Percentiles rank a stretch among this genome's conserved stretches.
These are phyloP conservation scores for Claviceps sp. DNA, from an alignment of 2,329 filamentous ascomycete genomes.

Conservation along the genomic window DNA sequence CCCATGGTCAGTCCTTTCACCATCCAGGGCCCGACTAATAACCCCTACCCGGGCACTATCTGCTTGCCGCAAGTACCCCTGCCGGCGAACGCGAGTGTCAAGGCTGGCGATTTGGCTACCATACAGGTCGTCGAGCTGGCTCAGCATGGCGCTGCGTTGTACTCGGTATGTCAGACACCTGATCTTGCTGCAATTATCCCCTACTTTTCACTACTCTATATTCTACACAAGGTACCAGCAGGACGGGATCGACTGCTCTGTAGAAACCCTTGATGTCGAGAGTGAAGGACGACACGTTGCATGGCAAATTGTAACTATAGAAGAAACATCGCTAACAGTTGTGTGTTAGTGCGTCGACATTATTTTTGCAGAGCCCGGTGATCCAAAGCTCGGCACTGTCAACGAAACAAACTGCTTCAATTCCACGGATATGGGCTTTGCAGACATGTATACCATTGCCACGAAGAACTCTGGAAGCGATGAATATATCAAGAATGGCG, in stretches of 20 bases:
- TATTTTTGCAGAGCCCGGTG: constrained; percentile 68
- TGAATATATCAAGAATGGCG: constrained; percentile 17
- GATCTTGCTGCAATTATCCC: neutral
- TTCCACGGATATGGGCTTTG: constrained; percentile 62
- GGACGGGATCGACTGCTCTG: too few relatives aligned
- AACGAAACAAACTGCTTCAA: constrained; percentile 83
- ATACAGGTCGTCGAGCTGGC: constrained; percentile 80
- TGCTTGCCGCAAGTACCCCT: constrained; percentile 84
- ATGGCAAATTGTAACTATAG: neutral
- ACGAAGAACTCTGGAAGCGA: constrained; percentile 28
- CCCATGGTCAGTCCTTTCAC: constrained; percentile 71
- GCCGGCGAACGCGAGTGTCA: constrained; percentile 55
- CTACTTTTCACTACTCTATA: too few relatives aligned
- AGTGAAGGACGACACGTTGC: too few relatives aligned
- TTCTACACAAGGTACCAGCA: neutral
- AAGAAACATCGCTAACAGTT: neutral
- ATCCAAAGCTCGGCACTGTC: constrained; percentile 53
- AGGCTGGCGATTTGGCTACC: constrained; percentile 76
- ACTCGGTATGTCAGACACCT: constrained; percentile 47
- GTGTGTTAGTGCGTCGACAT: constrained; percentile 77
- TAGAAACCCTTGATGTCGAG: too few relatives aligned
- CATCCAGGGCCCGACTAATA: constrained; percentile 67
- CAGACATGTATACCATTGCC: constrained; percentile 59
- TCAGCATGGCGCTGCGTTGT: constrained; percentile 70
- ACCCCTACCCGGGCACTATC: constrained; percentile 76